A percentile compares a stretch with the other conserved stretches of the same genome.
Conservation (phyloP, 2,329 filamentous ascomycete species). For the Lojkania enalia region DNA sequence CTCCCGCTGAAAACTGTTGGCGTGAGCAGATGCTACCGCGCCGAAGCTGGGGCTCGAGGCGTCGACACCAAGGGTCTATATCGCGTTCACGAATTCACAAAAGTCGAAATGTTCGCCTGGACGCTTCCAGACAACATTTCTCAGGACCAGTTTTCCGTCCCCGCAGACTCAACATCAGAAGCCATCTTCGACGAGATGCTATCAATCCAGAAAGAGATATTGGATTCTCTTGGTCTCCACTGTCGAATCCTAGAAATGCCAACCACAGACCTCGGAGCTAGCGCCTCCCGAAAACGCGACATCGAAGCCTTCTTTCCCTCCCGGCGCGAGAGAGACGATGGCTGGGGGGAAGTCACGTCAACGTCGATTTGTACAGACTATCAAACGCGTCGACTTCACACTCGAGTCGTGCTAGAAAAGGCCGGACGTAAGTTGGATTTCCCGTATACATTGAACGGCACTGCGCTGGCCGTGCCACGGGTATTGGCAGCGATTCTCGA, state of each 20-base stretch:
- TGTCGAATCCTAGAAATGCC: constrained; percentile 95
- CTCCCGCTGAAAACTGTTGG: constrained; percentile 81
- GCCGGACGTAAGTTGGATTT: constrained; percentile 63
- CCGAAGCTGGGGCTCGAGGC: constrained; percentile 88
- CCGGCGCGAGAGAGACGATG: constrained; percentile 64
- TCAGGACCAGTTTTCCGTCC: constrained; percentile 37
- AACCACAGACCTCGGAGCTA: constrained; percentile 82
- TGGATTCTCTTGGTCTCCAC: constrained; percentile 74
- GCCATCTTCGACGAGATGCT: constrained; percentile 83
- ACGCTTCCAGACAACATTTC: constrained; percentile 59
- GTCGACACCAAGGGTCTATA: constrained; percentile 93
- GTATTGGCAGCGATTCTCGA: constrained; percentile 88
- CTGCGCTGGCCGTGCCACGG: constrained; percentile 86
- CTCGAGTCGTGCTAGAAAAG: constrained; percentile 63
- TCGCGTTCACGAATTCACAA: constrained; percentile 97
- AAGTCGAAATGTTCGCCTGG: constrained; percentile 98
- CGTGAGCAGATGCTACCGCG: constrained; percentile 89
- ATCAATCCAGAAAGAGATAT: constrained; percentile 81
- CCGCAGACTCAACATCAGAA: constrained; percentile 48
- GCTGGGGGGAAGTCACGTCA: constrained; percentile 93
- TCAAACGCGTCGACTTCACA: constrained; percentile 80
- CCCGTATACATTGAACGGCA: constrained; percentile 92
- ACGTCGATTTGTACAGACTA: constrained; percentile 94
- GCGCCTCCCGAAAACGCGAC: constrained; percentile 82
- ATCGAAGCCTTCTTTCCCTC: constrained; percentile 95